A percentile compares a stretch with the other conserved stretches of the same genome.
Conservation (phyloP, 352 stramenopile genomes). For the Pythium sukuiense region DNA sequence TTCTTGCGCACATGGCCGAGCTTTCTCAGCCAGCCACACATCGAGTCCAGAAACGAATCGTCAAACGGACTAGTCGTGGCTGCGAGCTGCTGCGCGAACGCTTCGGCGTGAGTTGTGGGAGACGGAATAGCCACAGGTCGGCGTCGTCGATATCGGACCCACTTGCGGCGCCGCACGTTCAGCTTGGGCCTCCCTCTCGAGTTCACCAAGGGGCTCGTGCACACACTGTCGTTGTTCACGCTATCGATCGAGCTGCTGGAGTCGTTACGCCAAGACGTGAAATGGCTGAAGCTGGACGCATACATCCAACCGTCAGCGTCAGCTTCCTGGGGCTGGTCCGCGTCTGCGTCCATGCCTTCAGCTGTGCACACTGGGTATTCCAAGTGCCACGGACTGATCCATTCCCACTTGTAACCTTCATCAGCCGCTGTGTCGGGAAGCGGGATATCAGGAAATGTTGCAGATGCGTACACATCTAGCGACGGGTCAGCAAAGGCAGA, state of each 20-base stretch:
- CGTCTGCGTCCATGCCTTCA: background rate
- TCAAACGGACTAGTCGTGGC: conserved; percentile 46
- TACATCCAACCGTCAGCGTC: conserved; percentile 69
- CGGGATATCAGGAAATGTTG: conserved; percentile 54
- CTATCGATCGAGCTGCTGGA: conserved; percentile 14
- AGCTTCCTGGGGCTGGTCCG: background rate
- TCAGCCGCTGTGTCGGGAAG: conserved; percentile 33
- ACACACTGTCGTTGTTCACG: conserved; percentile 8
- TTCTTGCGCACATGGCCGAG: conserved; percentile 73
- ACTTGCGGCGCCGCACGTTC: conserved; percentile 64
- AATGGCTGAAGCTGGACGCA: conserved; percentile 60
- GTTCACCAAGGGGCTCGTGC: conserved; percentile 19
- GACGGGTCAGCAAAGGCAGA: conserved; percentile 17
- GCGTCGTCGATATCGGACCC: conserved; percentile 57
- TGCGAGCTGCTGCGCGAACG: background rate
- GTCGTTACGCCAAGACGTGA: conserved; percentile 28
- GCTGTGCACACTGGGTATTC: conserved; percentile 25
- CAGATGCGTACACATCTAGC: conserved; percentile 41
- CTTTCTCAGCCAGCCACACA: conserved; percentile 71
- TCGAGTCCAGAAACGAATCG: conserved; percentile 68
- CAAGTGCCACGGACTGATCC: conserved; percentile 74
- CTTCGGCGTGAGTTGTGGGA: background rate
- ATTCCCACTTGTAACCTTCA: conserved; percentile 46
- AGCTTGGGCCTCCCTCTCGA: conserved; percentile 38
- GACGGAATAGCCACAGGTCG: conserved; percentile 20